A percentile compares a stretch with the other conserved stretches of the same genome.
Conservation (phyloP, 2,329 filamentous ascomycete species). For the Scedosporium dehoogii region DNA sequence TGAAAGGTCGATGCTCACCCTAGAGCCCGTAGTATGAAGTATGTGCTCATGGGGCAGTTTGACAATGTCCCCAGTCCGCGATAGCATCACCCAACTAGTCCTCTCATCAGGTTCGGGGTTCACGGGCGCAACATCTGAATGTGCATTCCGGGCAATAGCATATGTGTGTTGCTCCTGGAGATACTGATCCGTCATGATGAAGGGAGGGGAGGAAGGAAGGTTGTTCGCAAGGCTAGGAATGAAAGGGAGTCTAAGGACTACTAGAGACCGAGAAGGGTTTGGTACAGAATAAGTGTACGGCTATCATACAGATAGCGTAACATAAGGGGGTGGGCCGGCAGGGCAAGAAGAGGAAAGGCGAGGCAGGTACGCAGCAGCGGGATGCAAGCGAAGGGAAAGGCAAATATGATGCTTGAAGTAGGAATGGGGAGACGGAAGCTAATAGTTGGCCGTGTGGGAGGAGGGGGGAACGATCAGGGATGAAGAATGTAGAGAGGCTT, state of each 20-base stretch:
- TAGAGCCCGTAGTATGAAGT: slow-evolving; percentile 68
- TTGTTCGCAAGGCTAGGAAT: background rate
- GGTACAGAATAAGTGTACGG: background rate
- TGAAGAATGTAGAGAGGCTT: slow-evolving; percentile 7
- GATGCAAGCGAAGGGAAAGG: slow-evolving; percentile 8
- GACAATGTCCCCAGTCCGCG: slow-evolving; percentile 63
- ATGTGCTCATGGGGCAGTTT: slow-evolving; percentile 76
- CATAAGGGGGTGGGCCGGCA: background rate
- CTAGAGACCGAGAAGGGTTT: background rate
- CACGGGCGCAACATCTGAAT: slow-evolving; percentile 14
- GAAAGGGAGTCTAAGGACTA: background rate
- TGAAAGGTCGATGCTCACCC: slow-evolving; percentile 67
- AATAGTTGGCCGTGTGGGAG: background rate
- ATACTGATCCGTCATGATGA: slow-evolving; percentile 30
- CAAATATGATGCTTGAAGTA: slow-evolving; percentile 9
- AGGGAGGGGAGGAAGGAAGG: slow-evolving; percentile 6
- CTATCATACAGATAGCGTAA: slow-evolving; percentile 1
- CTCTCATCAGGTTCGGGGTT: slow-evolving; percentile 40
- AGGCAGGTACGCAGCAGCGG: slow-evolving; percentile 8
- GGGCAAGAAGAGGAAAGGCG: background rate
- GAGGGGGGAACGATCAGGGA: slow-evolving; percentile 9
- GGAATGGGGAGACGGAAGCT: slow-evolving; percentile 8
- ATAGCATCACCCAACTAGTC: slow-evolving; percentile 83
- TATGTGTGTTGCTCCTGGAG: slow-evolving; percentile 33
- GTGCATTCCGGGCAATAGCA: slow-evolving; percentile 28